phyloP scores from a whole-genome alignment of 306 rosid genomes.

The Chamaecrista fasciculata region DNA sequence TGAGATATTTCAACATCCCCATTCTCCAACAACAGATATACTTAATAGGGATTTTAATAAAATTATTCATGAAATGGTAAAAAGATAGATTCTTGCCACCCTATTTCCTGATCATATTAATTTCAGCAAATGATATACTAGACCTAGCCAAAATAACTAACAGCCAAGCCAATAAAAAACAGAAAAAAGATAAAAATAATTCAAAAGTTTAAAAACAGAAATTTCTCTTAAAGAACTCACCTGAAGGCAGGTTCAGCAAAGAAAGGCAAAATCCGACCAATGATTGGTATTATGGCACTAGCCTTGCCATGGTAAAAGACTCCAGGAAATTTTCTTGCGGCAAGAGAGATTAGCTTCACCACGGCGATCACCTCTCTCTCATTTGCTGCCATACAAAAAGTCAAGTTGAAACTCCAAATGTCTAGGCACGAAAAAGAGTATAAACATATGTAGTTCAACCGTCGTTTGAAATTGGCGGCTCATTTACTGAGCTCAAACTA shows the following conservation, averaged over 20 bases:
- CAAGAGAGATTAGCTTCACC: constrained; percentile 65
- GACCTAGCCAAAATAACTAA: background rate
- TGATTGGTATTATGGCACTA: constrained; percentile 51
- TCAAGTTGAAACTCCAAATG: background rate
- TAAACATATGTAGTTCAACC: background rate
- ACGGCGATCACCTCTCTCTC: constrained; percentile 76
- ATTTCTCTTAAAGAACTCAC: constrained; percentile 26
- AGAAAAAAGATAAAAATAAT: background rate
- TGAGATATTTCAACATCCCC: background rate
- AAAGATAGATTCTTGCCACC: background rate
- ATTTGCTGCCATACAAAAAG: constrained; percentile 34
- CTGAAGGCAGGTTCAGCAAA: constrained; percentile 65
- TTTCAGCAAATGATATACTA: background rate
- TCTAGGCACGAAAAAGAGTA: background rate
- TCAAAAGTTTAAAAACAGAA: background rate
- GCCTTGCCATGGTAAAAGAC: constrained; percentile 73
- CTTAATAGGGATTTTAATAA: background rate
- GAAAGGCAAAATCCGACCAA: constrained; percentile 79
- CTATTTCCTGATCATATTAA: background rate
- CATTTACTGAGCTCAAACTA: background rate
- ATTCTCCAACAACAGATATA: background rate
- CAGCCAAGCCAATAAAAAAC: background rate
- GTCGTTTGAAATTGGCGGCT: background rate
- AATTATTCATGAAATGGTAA: background rate
- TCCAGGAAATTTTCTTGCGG: constrained; percentile 68